phyloP scores from a whole-genome alignment of 139 green algal species.

The Auxenochlorella pyrenoidosa region DNA sequence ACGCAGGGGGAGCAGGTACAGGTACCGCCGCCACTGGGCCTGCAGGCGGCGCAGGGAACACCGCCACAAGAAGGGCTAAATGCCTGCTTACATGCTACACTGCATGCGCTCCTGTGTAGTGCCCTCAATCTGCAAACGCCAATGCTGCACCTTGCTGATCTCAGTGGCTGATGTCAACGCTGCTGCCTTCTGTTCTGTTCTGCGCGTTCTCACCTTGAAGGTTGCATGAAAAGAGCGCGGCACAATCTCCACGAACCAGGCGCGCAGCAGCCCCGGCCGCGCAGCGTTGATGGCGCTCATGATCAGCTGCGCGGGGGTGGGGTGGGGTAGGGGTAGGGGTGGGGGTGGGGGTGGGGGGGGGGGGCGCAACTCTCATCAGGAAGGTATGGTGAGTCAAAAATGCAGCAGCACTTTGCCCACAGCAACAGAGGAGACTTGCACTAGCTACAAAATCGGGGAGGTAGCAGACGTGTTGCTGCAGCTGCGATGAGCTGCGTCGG shows the following conservation, averaged over 20 bases:
- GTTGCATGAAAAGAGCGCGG: conserved; percentile 19
- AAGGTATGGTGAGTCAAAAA: neutral
- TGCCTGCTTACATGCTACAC: too few relatives aligned
- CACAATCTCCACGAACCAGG: neutral
- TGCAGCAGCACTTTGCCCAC: too few relatives aligned
- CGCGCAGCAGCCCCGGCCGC: neutral
- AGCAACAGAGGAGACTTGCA: neutral
- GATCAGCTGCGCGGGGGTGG: neutral
- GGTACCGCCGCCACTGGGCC: conserved; percentile 10
- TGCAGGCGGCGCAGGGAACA: neutral
- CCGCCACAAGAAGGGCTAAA: too few relatives aligned
- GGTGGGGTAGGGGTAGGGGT: neutral
- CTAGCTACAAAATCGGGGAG: neutral
- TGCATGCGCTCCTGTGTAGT: too few relatives aligned
- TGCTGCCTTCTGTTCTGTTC: too few relatives aligned
- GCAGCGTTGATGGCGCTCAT: neutral
- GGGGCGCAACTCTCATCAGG: too few relatives aligned
- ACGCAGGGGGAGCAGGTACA: conserved; percentile 24
- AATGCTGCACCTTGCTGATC: too few relatives aligned
- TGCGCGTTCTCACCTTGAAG: neutral
- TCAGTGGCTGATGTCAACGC: too few relatives aligned
- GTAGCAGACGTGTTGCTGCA: neutral
- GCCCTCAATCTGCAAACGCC: too few relatives aligned
- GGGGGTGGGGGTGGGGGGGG: too few relatives aligned
- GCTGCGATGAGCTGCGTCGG: neutral